These are phyloP conservation scores for Scleromitrula shiraiana DNA, from an alignment of 2,329 filamentous ascomycete genomes.

Conservation along the genomic window DNA sequence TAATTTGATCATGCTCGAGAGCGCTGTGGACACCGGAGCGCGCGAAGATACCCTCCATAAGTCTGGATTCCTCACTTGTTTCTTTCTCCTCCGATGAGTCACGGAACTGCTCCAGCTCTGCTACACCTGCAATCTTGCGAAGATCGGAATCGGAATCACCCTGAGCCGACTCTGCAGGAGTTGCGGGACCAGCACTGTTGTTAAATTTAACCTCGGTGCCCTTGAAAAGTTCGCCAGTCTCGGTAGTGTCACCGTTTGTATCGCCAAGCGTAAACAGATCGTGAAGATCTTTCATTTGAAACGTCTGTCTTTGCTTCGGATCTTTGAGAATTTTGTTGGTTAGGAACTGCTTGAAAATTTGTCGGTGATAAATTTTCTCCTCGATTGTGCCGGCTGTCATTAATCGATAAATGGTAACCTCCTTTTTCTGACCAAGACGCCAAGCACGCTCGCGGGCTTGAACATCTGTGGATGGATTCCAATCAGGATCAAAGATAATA, in stretches of 20 bases:
- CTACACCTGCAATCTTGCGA: constrained; percentile 49
- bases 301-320: constrained; percentile 84
- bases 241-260: constrained; percentile 60
- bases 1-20: constrained; percentile 85
- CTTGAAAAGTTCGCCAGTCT: constrained; percentile 80
- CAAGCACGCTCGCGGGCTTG: constrained; percentile 94
- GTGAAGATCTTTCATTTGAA: constrained; percentile 82
- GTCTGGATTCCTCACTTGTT: constrained; percentile 57
- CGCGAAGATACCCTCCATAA: constrained; percentile 85
- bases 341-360: constrained; percentile 97
- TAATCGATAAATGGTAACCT: constrained; percentile 93
- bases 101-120: constrained; percentile 56
- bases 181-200: constrained; percentile 29
- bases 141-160: constrained; percentile 37
- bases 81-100: constrained; percentile 36
- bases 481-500: constrained; percentile 97
- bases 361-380: constrained; percentile 97
- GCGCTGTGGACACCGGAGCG: constrained; percentile 82
- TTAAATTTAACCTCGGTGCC: constrained; percentile 71
- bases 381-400: constrained; percentile 98
- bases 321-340: constrained; percentile 95
- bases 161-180: constrained; percentile 10
- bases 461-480: constrained; percentile 95
- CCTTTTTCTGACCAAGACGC: constrained; percentile 88
- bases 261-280: constrained; percentile 79